Evolutionary conservation across 2,329 filamentous ascomycete genomes (phyloP).

Genomic region (Zymoseptoria crescenta): DNA sequence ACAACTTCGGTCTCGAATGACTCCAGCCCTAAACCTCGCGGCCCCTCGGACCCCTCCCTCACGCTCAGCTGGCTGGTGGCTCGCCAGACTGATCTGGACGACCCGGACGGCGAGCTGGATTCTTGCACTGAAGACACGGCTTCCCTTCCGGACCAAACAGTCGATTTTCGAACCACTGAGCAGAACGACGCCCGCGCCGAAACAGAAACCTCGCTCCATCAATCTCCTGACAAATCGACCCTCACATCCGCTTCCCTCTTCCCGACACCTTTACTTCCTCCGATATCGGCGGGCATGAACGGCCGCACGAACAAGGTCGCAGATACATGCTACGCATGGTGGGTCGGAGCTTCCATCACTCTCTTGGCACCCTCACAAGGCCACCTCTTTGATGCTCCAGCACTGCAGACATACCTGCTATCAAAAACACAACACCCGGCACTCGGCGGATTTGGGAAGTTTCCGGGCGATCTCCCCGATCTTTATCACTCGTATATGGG

Average conservation of each 20-base stretch:
- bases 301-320: slow-evolving; percentile 84
- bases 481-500: slow-evolving; percentile 87
- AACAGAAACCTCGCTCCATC: slow-evolving; percentile 12
- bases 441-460: slow-evolving; percentile 40
- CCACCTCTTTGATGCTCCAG: slow-evolving; percentile 12
- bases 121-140: background rate
- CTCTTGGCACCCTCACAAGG: slow-evolving; percentile 10
- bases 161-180: background rate
- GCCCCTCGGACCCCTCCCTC: slow-evolving; percentile 32
- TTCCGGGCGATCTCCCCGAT: slow-evolving; percentile 46
- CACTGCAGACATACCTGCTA: slow-evolving; percentile 62
- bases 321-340: slow-evolving; percentile 95
- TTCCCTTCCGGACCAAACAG: background rate
- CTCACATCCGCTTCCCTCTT: slow-evolving; percentile 4
- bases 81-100: slow-evolving; percentile 36
- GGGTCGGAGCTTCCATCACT: slow-evolving; percentile 61
- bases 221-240: slow-evolving; percentile 20
- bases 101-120: slow-evolving; percentile 33
- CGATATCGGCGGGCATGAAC: slow-evolving; percentile 61
- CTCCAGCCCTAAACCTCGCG: slow-evolving; percentile 10
- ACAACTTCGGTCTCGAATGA: slow-evolving; percentile 3
- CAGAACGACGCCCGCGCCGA: background rate
- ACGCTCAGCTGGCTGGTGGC: slow-evolving; percentile 41
- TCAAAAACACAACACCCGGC: slow-evolving; percentile 80
- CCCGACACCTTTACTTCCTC: slow-evolving; percentile 1